A percentile compares a stretch with the other conserved stretches of the same genome.
phyloP scores from a whole-genome alignment of 305 asterid species.

The Andrographis paniculata region DNA sequence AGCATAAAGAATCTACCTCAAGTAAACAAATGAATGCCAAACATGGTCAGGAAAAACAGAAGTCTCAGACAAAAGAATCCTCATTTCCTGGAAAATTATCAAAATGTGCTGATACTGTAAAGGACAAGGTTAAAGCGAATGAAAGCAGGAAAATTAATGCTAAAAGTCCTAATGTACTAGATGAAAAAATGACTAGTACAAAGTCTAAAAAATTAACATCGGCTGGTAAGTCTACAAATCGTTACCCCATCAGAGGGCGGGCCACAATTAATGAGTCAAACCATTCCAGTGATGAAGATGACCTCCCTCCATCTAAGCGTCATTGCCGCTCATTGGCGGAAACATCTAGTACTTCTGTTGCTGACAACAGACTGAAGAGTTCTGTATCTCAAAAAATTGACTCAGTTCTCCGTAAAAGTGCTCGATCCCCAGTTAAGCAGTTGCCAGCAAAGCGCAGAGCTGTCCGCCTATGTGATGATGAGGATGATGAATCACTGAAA shows the following conservation, averaged over 20 bases:
- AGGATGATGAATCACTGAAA: constrained; percentile 66
- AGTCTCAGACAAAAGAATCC: constrained; percentile 18
- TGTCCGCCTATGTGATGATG: constrained; percentile 64
- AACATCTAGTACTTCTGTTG: constrained; percentile 24
- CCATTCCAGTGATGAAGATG: constrained; percentile 41
- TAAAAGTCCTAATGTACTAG: constrained; percentile 23
- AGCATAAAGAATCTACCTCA: constrained; percentile 20
- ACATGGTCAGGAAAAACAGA: constrained; percentile 27
- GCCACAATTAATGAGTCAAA: constrained; percentile 23
- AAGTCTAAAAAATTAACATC: constrained; percentile 24
- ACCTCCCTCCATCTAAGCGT: constrained; percentile 46
- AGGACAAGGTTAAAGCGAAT: constrained; percentile 27
- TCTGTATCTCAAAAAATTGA: constrained; percentile 24
- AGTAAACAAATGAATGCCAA: constrained; percentile 26
- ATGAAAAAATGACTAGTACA: constrained; percentile 23
- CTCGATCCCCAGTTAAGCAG: constrained; percentile 24
- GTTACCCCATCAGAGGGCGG: constrained; percentile 17
- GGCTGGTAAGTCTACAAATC: constrained; percentile 28
- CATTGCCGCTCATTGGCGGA: constrained; percentile 36
- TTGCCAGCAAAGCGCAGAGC: constrained; percentile 65
- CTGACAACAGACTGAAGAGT: constrained; percentile 23
- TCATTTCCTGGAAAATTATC: constrained; percentile 29
- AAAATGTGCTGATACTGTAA: constrained; percentile 29
- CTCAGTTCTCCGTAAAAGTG: constrained; percentile 17
- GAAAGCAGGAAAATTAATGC: constrained; percentile 29